Base-by-base conservation (phyloP, 192 early-diverging fungal genomes). In the Backusella macrospora region DNA sequence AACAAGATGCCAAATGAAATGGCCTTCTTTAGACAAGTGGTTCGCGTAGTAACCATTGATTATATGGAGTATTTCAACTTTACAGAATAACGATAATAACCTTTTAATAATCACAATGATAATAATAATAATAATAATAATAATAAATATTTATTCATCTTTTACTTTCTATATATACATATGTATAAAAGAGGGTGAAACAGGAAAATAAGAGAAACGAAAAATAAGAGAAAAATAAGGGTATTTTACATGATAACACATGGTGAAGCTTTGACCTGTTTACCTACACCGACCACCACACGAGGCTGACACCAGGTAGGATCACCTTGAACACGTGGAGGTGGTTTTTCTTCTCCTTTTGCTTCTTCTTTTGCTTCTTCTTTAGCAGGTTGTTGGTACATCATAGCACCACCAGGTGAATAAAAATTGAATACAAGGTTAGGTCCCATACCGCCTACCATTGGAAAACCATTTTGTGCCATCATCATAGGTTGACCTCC, bases 1-100 rank as follows among this genome's bases (percentile, higher is more conserved):
- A 77, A 64, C 37, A 72, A 81, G 44, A 71, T 77, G 9, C 79
- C 79, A 23, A 47, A 29, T 59, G 79, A 81, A 68, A 81, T 77
- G 79, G 49, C 59, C 5, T 81, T 77, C 63, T 81, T 81, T 63
- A 66, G 79, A 38, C 68, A 77, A 7, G 40, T 73, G 5, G n/a
- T 81, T 5, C 75, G 79, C 16, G 43, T 73, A 21, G 73, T 66
- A 3, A 76, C 73, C 3, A 68, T 15, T 29, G 79, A 81, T 77
- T 77, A 77, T 68, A 45, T 68, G 44, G 67, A 37, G 8, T 46
- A 37, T 68, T 47, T 59, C 21, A 68, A 13, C 23, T 45, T 66
- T 66, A 21, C 38, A 66, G 65, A 12, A 66, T 66, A 66, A 49
- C 18, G 18, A n/a, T 43, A 43, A 43, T 43, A 43, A 43, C 29